These are phyloP conservation scores for Malassezia slooffiae DNA, from an alignment of 1,284 basidiomycete genomes.

Conservation along the genomic window DNA sequence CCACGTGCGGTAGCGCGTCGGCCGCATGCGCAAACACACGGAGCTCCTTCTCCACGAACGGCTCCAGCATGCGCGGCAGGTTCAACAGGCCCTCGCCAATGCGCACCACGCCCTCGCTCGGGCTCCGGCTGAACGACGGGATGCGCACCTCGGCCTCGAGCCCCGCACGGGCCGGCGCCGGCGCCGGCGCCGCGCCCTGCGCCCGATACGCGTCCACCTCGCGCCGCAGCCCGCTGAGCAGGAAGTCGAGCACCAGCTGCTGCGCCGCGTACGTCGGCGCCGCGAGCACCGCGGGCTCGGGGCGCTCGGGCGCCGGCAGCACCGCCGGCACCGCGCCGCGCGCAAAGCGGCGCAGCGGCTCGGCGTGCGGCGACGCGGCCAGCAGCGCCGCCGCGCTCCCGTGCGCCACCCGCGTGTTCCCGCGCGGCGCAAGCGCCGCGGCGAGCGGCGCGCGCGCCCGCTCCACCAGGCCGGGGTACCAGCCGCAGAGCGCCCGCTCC, in stretches of 20 bases:
- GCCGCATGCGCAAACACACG: slow-evolving; percentile 50
- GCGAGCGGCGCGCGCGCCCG: background rate
- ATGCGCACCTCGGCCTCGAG: slow-evolving; percentile 47
- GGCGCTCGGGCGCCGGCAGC: background rate
- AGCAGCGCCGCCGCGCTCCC: too few relatives aligned
- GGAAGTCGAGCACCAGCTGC: slow-evolving; percentile 5
- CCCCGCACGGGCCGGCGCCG: background rate
- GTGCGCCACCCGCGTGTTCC: background rate
- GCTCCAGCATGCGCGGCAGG: slow-evolving; percentile 82
- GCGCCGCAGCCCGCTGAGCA: slow-evolving; percentile 5
- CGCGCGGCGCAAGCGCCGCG: background rate
- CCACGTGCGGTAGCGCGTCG: slow-evolving; percentile 3
- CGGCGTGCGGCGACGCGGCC: background rate
- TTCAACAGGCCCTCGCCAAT: slow-evolving; percentile 87
- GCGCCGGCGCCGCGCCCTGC: slow-evolving; percentile 1
- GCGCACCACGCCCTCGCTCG: slow-evolving; percentile 73
- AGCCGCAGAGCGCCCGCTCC: background rate
- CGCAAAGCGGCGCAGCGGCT: background rate
- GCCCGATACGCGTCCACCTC: slow-evolving; percentile 8
- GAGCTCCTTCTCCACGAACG: slow-evolving; percentile 79
- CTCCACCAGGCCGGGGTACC: background rate
- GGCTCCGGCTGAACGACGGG: slow-evolving; percentile 85
- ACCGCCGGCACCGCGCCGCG: background rate
- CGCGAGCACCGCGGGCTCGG: background rate
- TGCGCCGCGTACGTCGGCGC: slow-evolving; percentile 11